Evolutionary conservation across 805 yeast species (phyloP).

Genomic region (Blastobotrys americana): DNA sequence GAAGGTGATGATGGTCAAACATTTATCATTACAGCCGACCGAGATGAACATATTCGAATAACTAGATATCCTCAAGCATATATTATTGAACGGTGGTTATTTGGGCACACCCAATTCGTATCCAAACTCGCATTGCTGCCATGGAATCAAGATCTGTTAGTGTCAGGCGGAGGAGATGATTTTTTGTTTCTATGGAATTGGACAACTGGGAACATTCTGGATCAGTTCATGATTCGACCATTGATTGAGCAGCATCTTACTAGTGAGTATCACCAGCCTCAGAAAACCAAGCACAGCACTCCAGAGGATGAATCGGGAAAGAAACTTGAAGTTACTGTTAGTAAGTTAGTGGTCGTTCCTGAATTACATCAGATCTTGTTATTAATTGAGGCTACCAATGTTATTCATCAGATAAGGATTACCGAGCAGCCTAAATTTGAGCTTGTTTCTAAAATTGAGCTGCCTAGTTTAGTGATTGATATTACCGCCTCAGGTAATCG

Average conservation of each 20-base stretch:
- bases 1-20: conserved; percentile 44
- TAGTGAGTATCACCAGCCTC: neutral
- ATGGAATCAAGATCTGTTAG: conserved; percentile 44
- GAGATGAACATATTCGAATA: conserved; percentile 93
- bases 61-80: conserved; percentile 72
- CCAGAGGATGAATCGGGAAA: conserved; percentile 9
- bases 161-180: conserved; percentile 92
- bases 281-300: conserved; percentile 1
- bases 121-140: conserved; percentile 54
- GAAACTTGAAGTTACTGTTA: conserved; percentile 17
- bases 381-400: conserved; percentile 23
- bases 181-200: conserved; percentile 73
- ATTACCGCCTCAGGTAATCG: neutral
- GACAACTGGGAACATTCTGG: conserved; percentile 45
- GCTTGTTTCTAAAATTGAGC: neutral
- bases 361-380: conserved; percentile 30
- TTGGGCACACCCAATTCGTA: conserved; percentile 81
- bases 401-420: conserved; percentile 25
- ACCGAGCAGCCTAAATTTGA: conserved; percentile 10
- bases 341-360: conserved; percentile 9
- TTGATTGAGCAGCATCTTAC: conserved; percentile 22
- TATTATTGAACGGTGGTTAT: conserved; percentile 73
- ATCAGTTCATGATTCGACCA: conserved; percentile 43
- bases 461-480: neutral
- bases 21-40: conserved; percentile 70